phyloP scores from a whole-genome alignment of 768 basidiomycete species.

The Psilocybe cyanescens region DNA sequence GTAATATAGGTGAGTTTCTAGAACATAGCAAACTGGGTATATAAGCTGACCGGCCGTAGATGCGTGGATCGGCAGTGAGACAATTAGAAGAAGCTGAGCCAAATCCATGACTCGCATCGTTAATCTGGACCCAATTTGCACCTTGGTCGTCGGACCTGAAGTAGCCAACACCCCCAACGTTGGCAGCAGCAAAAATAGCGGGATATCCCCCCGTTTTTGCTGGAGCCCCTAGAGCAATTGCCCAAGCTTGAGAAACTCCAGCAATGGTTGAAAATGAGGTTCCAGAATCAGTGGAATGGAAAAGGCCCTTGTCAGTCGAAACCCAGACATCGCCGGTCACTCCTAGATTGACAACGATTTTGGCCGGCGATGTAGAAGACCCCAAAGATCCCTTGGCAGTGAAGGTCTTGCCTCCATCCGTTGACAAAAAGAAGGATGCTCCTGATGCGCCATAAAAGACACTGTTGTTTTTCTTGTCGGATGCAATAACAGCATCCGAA shows the following conservation, averaged over 20 bases:
- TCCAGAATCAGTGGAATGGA: conserved; percentile 60
- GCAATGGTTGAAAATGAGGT: conserved; percentile 50
- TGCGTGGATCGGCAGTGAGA: conserved; percentile 54
- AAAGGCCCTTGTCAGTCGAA: conserved; percentile 58
- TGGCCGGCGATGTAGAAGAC: conserved; percentile 49
- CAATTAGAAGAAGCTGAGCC: conserved; percentile 50
- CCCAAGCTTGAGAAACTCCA: conserved; percentile 56
- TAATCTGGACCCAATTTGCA: conserved; percentile 60
- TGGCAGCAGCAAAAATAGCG: conserved; percentile 58
- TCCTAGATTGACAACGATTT: conserved; percentile 56
- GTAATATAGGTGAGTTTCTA: background rate
- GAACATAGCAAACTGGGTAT: background rate
- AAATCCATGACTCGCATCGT: conserved; percentile 61
- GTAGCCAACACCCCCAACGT: conserved; percentile 51
- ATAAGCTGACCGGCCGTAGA: conserved; percentile 53
- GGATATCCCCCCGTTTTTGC: conserved; percentile 51
- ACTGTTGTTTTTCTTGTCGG: conserved; percentile 61
- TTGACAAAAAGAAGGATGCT: conserved; percentile 62
- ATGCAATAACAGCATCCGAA: conserved; percentile 56
- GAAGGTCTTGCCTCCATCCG: conserved; percentile 59
- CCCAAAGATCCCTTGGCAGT: conserved; percentile 44
- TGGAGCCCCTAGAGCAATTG: conserved; percentile 60
- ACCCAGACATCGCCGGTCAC: conserved; percentile 69
- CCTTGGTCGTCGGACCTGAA: conserved; percentile 63
- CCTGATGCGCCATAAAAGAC: conserved; percentile 65